phyloP scores from a whole-genome alignment of 2,329 filamentous ascomycete genomes.

The Domatiomyces globalis region DNA sequence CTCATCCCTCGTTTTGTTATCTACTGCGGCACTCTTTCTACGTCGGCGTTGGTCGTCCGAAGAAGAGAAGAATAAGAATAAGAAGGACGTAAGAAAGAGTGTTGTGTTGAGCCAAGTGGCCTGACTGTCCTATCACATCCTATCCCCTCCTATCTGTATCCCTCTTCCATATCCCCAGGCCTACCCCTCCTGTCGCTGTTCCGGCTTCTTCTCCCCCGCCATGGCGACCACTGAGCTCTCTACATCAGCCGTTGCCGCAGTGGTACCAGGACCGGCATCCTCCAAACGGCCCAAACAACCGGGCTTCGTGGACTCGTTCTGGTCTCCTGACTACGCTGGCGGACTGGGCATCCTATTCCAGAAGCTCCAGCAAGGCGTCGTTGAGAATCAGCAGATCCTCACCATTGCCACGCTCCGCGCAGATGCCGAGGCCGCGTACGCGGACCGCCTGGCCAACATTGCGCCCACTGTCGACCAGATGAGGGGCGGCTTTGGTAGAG shows the following conservation, averaged over 20 bases:
- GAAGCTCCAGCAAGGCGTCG: slow-evolving; percentile 90
- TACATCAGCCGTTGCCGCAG: slow-evolving; percentile 1
- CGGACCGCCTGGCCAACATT: slow-evolving; percentile 66
- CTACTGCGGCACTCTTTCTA: neutral
- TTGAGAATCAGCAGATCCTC: slow-evolving; percentile 88
- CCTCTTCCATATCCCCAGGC: neutral
- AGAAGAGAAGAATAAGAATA: neutral
- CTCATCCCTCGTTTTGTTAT: neutral
- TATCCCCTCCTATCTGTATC: neutral
- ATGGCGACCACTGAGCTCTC: neutral
- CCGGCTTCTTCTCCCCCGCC: neutral
- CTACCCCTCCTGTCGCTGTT: neutral
- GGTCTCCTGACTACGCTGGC: slow-evolving; percentile 94
- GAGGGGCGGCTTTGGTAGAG: slow-evolving; percentile 66
- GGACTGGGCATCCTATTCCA: slow-evolving; percentile 87
- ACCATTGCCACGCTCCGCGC: slow-evolving; percentile 86
- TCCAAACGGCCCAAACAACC: slow-evolving; percentile 46
- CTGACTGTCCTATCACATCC: neutral
- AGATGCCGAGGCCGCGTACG: slow-evolving; percentile 86
- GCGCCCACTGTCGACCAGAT: slow-evolving; percentile 68
- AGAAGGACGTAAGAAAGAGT: neutral
- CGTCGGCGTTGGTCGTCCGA: neutral
- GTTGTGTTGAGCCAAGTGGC: neutral
- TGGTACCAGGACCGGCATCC: neutral
- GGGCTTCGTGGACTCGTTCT: slow-evolving; percentile 90